A percentile compares a stretch with the other conserved stretches of the same genome.
Conservation (phyloP, 164 flowering plant genomes). For the Aristolochia fimbriata region DNA sequence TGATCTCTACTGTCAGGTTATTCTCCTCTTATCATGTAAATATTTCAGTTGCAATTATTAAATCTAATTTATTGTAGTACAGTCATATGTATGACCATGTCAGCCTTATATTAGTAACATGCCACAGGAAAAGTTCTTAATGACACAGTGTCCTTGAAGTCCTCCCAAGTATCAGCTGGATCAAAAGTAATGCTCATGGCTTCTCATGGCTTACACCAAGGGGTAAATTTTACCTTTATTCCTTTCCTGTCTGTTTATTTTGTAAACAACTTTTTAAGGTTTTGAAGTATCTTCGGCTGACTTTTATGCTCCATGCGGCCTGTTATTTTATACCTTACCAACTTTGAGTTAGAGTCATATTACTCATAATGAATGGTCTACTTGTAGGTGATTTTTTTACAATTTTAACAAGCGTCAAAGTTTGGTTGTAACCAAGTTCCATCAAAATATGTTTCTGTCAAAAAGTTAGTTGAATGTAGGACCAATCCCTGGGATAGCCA, state of each 20-base stretch:
- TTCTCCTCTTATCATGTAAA: not conserved
- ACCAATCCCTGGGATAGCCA: no score
- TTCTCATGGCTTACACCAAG: conserved; percentile 91
- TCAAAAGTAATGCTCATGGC: conserved; percentile 81
- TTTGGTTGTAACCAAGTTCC: no score
- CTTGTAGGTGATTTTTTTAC: no score
- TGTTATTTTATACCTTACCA: not conserved
- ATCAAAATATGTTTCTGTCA: no score
- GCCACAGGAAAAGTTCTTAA: conserved; percentile 56
- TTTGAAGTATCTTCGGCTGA: not conserved
- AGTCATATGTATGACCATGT: not conserved
- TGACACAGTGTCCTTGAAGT: conserved; percentile 41
- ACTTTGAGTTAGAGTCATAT: not conserved
- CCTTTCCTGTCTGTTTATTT: not conserved
- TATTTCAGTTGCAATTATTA: not conserved
- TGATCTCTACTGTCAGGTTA: not conserved
- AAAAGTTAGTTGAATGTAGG: no score
- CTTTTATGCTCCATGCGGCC: not conserved
- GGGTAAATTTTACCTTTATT: conserved; percentile 34
- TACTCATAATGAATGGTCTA: not conserved
- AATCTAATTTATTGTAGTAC: not conserved
- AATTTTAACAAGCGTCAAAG: no score
- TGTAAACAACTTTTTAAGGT: not conserved
- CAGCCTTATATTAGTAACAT: not conserved
- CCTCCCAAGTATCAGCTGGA: conserved; percentile 40